Evolutionary conservation across 1,284 basidiomycete genomes (phyloP).

Genomic region (Melampsora americana): DNA sequence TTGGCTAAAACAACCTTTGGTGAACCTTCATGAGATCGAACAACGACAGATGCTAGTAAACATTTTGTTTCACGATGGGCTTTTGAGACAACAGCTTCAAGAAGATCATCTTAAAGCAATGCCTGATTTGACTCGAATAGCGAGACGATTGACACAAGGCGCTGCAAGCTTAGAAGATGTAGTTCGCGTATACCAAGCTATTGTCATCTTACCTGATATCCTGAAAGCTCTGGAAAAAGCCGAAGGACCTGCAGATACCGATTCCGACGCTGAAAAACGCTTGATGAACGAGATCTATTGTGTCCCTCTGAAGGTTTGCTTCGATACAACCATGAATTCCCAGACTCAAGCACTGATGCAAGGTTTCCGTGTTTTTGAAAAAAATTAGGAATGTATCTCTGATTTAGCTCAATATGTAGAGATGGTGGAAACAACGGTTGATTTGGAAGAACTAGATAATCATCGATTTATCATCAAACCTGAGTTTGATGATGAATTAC

Average conservation of each 20-base stretch:
- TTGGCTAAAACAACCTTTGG: slow-evolving; percentile 95
- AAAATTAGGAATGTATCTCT: slow-evolving; percentile 62
- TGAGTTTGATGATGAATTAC: slow-evolving; percentile 76
- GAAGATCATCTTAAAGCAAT: slow-evolving; percentile 82
- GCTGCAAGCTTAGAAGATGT: slow-evolving; percentile 88
- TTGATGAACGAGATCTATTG: slow-evolving; percentile 16
- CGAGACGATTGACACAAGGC: slow-evolving; percentile 84
- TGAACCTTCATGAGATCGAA: slow-evolving; percentile 91
- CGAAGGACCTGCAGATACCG: slow-evolving; percentile 62
- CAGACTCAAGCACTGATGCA: background rate
- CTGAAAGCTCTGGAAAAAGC: slow-evolving; percentile 61
- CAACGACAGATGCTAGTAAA: slow-evolving; percentile 81
- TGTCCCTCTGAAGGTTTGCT: background rate
- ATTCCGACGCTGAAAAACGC: background rate
- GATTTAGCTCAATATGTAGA: slow-evolving; percentile 76
- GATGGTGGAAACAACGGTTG: slow-evolving; percentile 94
- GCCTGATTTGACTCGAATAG: slow-evolving; percentile 90
- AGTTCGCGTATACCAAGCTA: slow-evolving; percentile 90
- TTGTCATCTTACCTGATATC: slow-evolving; percentile 72
- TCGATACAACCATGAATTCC: background rate
- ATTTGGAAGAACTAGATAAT: slow-evolving; percentile 74
- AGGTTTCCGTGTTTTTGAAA: no score
- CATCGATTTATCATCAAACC: slow-evolving; percentile 92
- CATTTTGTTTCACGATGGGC: slow-evolving; percentile 74
- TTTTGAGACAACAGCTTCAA: slow-evolving; percentile 71